phyloP scores from a whole-genome alignment of 192 early-diverging fungal genomes.

The Coemansia sp. region DNA sequence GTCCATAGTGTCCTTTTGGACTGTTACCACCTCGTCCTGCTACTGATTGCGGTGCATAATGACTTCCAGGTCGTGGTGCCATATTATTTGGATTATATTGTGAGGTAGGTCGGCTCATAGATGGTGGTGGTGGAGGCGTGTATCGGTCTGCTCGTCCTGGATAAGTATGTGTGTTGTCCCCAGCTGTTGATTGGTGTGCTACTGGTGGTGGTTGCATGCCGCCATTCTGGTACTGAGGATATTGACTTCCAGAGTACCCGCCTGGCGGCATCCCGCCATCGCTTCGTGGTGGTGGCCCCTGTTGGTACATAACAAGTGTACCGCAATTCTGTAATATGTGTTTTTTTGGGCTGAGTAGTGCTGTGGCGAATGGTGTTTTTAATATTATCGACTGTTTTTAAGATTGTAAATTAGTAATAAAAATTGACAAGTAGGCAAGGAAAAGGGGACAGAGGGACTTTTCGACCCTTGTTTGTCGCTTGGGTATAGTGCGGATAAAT shows the following conservation, averaged over 20 bases:
- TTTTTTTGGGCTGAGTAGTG: neutral
- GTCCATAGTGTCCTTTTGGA: constrained; percentile 36
- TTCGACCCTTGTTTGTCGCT: too few relatives aligned
- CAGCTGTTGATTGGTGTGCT: constrained; percentile 9
- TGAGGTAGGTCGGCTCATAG: constrained; percentile 15
- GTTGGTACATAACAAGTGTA: constrained; percentile 8
- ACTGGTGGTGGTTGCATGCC: constrained; percentile 6
- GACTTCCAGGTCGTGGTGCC: constrained; percentile 9
- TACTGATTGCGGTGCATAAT: neutral
- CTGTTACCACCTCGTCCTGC: constrained; percentile 7
- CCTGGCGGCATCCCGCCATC: neutral
- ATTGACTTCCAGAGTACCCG: constrained; percentile 5
- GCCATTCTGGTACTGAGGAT: neutral
- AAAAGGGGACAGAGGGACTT: too few relatives aligned
- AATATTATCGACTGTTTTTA: neutral
- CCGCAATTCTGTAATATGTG: neutral
- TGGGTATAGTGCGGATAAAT: constrained; percentile 4
- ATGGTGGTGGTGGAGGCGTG: constrained; percentile 12
- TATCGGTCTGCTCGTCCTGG: constrained; percentile 8
- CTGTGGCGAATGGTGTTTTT: too few relatives aligned
- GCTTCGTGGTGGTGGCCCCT: constrained; percentile 2
- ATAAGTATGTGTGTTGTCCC: constrained; percentile 7
- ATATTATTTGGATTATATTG: constrained; percentile 6
- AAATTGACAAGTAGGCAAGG: neutral
- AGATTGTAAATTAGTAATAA: constrained; percentile 2